Evolutionary conservation across 192 early-diverging fungal species (phyloP), one percentile per base, ranked within the genome.

Genomic region (Backusella tarrabulga): DNA sequence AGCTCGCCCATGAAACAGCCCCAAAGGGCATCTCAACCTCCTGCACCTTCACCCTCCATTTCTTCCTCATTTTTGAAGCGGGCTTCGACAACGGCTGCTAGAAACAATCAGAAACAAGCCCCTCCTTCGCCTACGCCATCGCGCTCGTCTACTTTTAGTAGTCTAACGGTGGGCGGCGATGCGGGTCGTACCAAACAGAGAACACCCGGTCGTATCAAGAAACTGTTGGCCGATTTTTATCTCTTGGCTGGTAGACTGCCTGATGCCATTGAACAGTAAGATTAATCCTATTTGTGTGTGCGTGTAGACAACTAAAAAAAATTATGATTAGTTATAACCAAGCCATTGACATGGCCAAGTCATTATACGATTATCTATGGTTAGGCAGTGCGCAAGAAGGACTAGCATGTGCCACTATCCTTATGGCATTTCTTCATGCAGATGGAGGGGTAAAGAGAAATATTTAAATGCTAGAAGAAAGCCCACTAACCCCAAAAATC

Each of bases 201-300:
- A 34, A 91, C 94, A 9, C 91, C 91, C 15, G 90, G 89, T 0
- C 73, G 94, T 69, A 87, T 88, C n/a, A 86, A 93, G 68, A 95
- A 95, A 68, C 76, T 95, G 8, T 78, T 93, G 8, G 92, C 88
- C 12, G 94, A 95, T 81, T 76, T 95, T 66, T 95, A 90, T 85
- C 73, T 95, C 68, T 81, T 95, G 81, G 89, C 92, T 34, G 94
- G 94, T 34, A 76, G 91, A 66, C 71, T 92, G 46, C 91, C 94
- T n/a, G 83, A 91, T 76, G 94, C 94, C 11, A 89, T 93, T n/a
- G 77, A 74, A 46, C 85, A 85, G 90, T 91, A 84, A 68, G 69
- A 50, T 50, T n/a, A n/a, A 63, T 63, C 23, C 11, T 32, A 32
- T 32, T 32, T 32, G 32, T 32, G 2, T 32, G 32, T 32, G 32